Base-by-base conservation (phyloP, 2,329 filamentous ascomycete species). In the Trichoderma koningii region DNA sequence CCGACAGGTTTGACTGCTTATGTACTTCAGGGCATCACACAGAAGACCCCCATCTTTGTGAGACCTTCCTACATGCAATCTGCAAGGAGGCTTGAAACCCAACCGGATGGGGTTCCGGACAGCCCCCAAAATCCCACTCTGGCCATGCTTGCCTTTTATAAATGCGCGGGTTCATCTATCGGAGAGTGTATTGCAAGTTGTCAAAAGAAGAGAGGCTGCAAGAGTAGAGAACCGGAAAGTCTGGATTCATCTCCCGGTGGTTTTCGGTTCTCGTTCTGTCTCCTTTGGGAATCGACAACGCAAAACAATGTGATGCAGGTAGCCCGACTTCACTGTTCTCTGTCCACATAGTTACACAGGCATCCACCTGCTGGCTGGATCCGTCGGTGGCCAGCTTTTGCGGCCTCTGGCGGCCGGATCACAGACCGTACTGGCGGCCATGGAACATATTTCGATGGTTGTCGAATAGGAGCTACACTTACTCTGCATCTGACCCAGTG, bases 21-120 rank as follows among this genome's bases (percentile, higher is more conserved):
- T 5, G 4, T 14, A 12, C 21, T 23, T 23, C 21, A 5, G 34
- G 9, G 34, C 34, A 38, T 38, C 21, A 21, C 44, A 63, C 17
- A 23, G 21, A 15, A 23, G 14, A 28, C 28, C 47, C 38, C 38
- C 38, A 53, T 41, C n/a, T 53, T 53, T 23, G 23, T 62, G 60
- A 63, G 42, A 63, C 60, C 28, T 47, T 28, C 28, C 26, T 19
- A 38, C 34, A 38, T 38, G 7, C 14, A 15, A 19, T 26, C 38
- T 63, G 60, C 60, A 63, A 17, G 50, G 59, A 63, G 50, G 23
- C 17, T 53, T 15, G n/a, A 23, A 30, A 48, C 15, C 60, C 60
- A 63, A 63, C 60, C 60, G 60, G 60, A 53, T 44, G 14, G 17
- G 19, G 26, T 23, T 26, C 60, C 48, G 60, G 42, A 28, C 41